phyloP scores from a whole-genome alignment of 1,284 basidiomycete genomes.

The Heterobasidion annosum region DNA sequence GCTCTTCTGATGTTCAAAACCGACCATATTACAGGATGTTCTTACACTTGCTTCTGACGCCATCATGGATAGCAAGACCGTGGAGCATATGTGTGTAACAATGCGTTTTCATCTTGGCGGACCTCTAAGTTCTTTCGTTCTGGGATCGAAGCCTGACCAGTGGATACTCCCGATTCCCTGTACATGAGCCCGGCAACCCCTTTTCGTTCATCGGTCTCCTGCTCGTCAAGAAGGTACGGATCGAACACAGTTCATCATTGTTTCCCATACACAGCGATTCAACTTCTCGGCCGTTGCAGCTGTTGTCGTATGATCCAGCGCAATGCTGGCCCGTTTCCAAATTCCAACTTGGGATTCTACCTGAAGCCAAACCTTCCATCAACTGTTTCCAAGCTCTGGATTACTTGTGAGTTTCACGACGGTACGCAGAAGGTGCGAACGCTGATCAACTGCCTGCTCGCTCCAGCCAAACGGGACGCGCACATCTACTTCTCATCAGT shows the following conservation, averaged over 20 bases:
- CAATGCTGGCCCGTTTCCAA: conserved; percentile 68
- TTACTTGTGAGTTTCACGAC: conserved; percentile 56
- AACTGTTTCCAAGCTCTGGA: conserved; percentile 82
- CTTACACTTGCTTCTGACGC: conserved; percentile 71
- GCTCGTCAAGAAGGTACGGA: conserved; percentile 69
- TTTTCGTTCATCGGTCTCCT: conserved; percentile 83
- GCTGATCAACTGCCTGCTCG: neutral
- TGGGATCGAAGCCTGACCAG: conserved; percentile 42
- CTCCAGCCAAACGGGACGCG: conserved; percentile 89
- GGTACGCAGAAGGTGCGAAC: too few species aligned
- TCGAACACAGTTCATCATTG: neutral
- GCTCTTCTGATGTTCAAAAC: neutral
- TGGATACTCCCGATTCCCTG: conserved; percentile 92
- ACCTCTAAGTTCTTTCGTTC: neutral
- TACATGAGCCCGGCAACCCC: conserved; percentile 73
- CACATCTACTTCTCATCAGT: conserved; percentile 86
- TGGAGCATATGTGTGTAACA: conserved; percentile 61
- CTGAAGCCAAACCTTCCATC: conserved; percentile 82
- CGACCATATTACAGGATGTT: conserved; percentile 48
- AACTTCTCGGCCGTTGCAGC: conserved; percentile 28
- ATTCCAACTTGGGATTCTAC: conserved; percentile 76
- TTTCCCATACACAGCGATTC: neutral
- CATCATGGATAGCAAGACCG: conserved; percentile 71
- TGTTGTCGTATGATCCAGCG: conserved; percentile 87
- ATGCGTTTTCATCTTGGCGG: neutral